A percentile compares a stretch with the other conserved stretches of the same genome.
phyloP scores from a whole-genome alignment of 345 rosid species.

The Rhodamnia argentea region DNA sequence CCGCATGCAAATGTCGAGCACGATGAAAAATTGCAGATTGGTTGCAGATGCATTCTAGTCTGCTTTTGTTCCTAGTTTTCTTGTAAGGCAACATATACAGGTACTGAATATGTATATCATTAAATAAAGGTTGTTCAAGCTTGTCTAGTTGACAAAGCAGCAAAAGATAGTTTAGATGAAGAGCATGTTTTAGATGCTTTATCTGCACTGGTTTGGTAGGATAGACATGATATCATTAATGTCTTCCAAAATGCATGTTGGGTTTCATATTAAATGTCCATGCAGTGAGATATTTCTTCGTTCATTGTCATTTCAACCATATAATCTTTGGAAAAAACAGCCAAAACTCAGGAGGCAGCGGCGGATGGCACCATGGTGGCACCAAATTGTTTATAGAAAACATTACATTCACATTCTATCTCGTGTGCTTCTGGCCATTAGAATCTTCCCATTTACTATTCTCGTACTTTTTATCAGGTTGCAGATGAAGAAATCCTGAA shows the following conservation, averaged over 20 bases:
- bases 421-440: background rate
- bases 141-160: background rate
- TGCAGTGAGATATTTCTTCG: background rate
- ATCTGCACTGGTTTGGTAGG: background rate
- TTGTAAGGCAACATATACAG: background rate
- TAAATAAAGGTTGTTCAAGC: background rate
- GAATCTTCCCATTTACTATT: background rate
- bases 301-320: background rate
- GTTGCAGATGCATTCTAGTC: background rate
- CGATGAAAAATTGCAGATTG: background rate
- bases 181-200: background rate
- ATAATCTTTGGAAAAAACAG: background rate
- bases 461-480: conserved; percentile 30
- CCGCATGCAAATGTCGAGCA: background rate
- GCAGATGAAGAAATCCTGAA: conserved; percentile 46
- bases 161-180: background rate
- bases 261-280: background rate
- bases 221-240: background rate
- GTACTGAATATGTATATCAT: background rate
- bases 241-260: background rate
- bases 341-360: background rate
- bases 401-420: background rate
- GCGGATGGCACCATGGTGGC: background rate
- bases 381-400: background rate
- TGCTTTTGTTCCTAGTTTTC: background rate